Evolutionary conservation across 306 rosid genomes (phyloP).

Genomic region (Amphicarpaea edgeworthii): DNA sequence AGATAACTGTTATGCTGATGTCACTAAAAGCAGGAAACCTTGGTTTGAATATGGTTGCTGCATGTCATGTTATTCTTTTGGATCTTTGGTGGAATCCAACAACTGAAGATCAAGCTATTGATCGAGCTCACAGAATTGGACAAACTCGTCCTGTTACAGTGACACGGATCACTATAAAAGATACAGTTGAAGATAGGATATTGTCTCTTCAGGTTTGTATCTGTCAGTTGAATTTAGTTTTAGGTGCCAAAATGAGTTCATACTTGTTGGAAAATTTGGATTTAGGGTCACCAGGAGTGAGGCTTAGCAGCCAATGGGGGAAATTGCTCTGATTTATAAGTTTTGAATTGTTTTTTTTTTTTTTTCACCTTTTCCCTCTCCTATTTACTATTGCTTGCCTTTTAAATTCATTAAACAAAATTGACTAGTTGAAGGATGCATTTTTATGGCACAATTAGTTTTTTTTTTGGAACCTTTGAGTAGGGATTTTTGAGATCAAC

Average conservation of each 20-base stretch:
- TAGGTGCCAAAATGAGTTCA: slow-evolving; percentile 17
- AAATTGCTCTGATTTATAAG: slow-evolving; percentile 15
- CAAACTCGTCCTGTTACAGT: slow-evolving; percentile 99
- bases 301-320: slow-evolving; percentile 19
- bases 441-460: background rate
- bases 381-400: background rate
- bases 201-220: slow-evolving; percentile 83
- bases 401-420: slow-evolving; percentile 5
- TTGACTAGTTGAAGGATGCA: background rate
- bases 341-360: slow-evolving; percentile 34
- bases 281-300: slow-evolving; percentile 37
- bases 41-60: slow-evolving; percentile 98
- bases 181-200: slow-evolving; percentile 96
- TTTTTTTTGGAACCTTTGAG: background rate
- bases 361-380: background rate
- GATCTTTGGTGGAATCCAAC: slow-evolving; percentile 99
- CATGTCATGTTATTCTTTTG: slow-evolving; percentile 93
- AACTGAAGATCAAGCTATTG: slow-evolving; percentile 98
- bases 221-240: slow-evolving; percentile 25
- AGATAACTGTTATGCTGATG: slow-evolving; percentile 96
- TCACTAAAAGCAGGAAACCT: slow-evolving; percentile 98
- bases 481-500: slow-evolving; percentile 14
- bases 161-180: slow-evolving; percentile 83
- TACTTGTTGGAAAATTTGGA: slow-evolving; percentile 9
- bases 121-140: slow-evolving; percentile 97